phyloP scores from a whole-genome alignment of 2,329 filamentous ascomycete genomes.

The Fusarium floridanum region DNA sequence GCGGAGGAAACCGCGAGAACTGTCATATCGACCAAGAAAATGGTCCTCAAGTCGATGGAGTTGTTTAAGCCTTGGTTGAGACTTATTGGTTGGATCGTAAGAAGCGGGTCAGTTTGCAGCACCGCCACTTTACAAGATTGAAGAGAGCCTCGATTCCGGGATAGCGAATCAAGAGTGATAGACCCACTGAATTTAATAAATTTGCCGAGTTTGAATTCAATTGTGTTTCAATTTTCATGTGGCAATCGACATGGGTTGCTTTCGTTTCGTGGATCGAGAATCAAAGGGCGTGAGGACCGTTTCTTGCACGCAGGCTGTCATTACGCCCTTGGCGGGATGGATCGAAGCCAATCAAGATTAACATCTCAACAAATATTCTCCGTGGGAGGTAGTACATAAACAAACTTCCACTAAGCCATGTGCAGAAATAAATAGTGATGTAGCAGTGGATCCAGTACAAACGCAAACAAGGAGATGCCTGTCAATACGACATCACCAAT shows the following conservation, averaged over 20 bases:
- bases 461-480: background rate
- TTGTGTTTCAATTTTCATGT: background rate
- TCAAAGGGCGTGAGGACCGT: background rate
- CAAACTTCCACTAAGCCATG: too few species aligned
- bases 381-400: too few species aligned
- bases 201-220: background rate
- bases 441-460: background rate
- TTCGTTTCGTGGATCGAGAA: background rate
- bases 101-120: background rate
- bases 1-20: background rate
- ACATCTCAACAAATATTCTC: too few species aligned
- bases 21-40: background rate
- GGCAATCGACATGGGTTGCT: background rate
- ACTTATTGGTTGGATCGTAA: background rate
- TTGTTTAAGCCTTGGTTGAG: background rate
- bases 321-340: background rate
- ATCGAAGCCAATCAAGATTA: too few species aligned
- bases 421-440: too few species aligned
- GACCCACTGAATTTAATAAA: background rate
- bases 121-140: background rate
- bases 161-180: background rate
- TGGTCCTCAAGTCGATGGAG: background rate
- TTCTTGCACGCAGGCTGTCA: background rate
- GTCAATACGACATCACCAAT: background rate
- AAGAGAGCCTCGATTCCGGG: background rate